phyloP scores from a whole-genome alignment of 129 eudicot genomes.

The Lactuca sativa region DNA sequence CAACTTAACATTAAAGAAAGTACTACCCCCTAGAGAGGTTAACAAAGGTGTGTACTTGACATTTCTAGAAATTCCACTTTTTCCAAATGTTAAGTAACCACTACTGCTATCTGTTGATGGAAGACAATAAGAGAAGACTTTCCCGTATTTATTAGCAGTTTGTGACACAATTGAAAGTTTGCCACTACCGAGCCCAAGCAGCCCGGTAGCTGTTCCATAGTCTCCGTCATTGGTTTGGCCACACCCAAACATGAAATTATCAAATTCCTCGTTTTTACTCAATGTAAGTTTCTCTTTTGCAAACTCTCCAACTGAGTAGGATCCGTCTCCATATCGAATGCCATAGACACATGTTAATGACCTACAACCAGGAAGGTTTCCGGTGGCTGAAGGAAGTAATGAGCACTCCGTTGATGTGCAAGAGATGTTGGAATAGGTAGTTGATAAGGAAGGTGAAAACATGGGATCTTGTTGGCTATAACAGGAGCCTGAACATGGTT shows the following conservation, averaged over 20 bases:
- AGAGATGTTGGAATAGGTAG: conserved; percentile 61
- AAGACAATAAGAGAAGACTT: conserved; percentile 73
- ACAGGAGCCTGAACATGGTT: conserved; percentile 62
- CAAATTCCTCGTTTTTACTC: conserved; percentile 35
- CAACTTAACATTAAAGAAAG: conserved; percentile 50
- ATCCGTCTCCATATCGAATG: conserved; percentile 71
- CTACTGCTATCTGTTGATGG: conserved; percentile 55
- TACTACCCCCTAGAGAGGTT: conserved; percentile 14
- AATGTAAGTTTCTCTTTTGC: conserved; percentile 56
- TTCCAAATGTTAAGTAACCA: conserved; percentile 66
- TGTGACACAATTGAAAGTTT: conserved; percentile 63
- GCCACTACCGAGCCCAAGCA: conserved; percentile 66
- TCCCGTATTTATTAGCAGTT: conserved; percentile 45
- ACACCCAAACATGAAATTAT: conserved; percentile 57
- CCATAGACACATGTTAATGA: conserved; percentile 62
- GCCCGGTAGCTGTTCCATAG: conserved; percentile 56
- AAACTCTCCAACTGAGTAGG: conserved; percentile 61
- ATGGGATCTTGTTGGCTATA: conserved; percentile 61
- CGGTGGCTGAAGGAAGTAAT: conserved; percentile 49
- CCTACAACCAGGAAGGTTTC: conserved; percentile 51
- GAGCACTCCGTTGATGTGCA: conserved; percentile 49
- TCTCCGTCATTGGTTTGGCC: conserved; percentile 78
- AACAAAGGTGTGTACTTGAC: conserved; percentile 48
- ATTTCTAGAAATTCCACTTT: not conserved
- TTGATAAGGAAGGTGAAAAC: conserved; percentile 57